These are phyloP conservation scores for Plasmodiophora brassicae DNA, from an alignment of 208 protist genomes.

Conservation along the genomic window DNA sequence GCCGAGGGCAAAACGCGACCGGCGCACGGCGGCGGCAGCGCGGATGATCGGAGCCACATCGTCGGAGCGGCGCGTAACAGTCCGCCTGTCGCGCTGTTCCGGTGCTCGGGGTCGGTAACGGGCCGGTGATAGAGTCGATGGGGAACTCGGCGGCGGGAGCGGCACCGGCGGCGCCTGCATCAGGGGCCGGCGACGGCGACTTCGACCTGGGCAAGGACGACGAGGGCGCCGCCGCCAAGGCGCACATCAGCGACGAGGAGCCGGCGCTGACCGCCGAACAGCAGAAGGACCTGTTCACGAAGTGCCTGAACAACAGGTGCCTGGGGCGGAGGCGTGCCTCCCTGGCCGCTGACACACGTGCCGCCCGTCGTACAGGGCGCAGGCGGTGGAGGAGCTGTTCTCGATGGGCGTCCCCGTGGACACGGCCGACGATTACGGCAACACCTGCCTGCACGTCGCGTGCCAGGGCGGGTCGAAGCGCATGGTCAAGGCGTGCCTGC, in stretches of 20 bases:
- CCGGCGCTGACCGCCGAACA: slow-evolving; percentile 1
- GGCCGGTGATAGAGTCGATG: no score
- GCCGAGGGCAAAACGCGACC: no score
- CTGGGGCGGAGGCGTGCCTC: neutral
- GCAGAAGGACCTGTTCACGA: slow-evolving; percentile 26
- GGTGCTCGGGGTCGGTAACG: no score
- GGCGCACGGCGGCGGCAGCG: no score
- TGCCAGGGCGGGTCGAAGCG: slow-evolving; percentile 35
- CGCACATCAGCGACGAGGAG: slow-evolving; percentile 29
- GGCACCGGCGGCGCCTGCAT: neutral
- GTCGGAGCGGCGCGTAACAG: no score
- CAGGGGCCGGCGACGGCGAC: neutral
- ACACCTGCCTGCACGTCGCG: slow-evolving; percentile 32
- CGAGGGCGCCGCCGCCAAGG: neutral
- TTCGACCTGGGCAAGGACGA: neutral
- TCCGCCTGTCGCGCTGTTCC: no score
- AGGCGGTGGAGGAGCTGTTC: slow-evolving; percentile 35
- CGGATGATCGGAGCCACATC: no score
- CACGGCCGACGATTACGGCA: slow-evolving; percentile 34
- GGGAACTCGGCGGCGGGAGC: no score
- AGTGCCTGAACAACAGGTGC: slow-evolving; percentile 13
- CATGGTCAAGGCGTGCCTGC: slow-evolving; percentile 40
- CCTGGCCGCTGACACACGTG: no score
- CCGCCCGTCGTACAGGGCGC: neutral
- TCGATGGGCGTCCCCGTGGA: slow-evolving; percentile 14